phyloP scores from a whole-genome alignment of 1,284 basidiomycete genomes.

The Melampsora americana region DNA sequence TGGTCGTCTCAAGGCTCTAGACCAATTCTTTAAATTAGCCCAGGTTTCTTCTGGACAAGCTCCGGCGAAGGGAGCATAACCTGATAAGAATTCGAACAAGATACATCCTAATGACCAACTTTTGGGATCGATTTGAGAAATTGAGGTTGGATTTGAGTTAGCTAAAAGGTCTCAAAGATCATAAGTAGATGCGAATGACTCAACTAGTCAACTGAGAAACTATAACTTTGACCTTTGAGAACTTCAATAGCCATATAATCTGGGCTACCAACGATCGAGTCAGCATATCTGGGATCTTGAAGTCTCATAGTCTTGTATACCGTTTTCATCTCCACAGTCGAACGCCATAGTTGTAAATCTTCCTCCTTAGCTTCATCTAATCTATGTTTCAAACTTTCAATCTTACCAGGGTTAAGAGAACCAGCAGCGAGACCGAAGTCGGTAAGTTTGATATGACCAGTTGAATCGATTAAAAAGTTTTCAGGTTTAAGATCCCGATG shows the following conservation, averaged over 20 bases:
- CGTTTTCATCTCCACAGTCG: constrained; percentile 89
- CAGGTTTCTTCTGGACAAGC: constrained; percentile 95
- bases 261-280: constrained; percentile 96
- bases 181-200: constrained; percentile 7
- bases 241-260: constrained; percentile 67
- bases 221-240: constrained; percentile 39
- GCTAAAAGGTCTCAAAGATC: constrained; percentile 73
- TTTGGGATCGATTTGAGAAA: constrained; percentile 79
- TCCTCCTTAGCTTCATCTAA: constrained; percentile 96
- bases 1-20: constrained; percentile 77
- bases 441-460: constrained; percentile 95
- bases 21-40: constrained; percentile 99
- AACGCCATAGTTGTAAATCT: constrained; percentile 74
- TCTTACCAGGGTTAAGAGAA: constrained; percentile 87
- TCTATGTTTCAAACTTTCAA: constrained; percentile 87
- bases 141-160: constrained; percentile 69
- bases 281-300: constrained; percentile 87
- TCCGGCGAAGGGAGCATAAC: constrained; percentile 97
- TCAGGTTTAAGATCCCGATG: constrained; percentile 58
- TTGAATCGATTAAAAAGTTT: constrained; percentile 95
- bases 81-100: constrained; percentile 68
- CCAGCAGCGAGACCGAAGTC: constrained; percentile 98
- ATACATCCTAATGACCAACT: constrained; percentile 99
- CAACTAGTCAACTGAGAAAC: constrained; percentile 44
- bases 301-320: constrained; percentile 89